Percentiles rank a stretch among this genome's conserved stretches.
Evolutionary conservation across 129 eudicot species (phyloP).

Genomic region (Calendula officinalis): DNA sequence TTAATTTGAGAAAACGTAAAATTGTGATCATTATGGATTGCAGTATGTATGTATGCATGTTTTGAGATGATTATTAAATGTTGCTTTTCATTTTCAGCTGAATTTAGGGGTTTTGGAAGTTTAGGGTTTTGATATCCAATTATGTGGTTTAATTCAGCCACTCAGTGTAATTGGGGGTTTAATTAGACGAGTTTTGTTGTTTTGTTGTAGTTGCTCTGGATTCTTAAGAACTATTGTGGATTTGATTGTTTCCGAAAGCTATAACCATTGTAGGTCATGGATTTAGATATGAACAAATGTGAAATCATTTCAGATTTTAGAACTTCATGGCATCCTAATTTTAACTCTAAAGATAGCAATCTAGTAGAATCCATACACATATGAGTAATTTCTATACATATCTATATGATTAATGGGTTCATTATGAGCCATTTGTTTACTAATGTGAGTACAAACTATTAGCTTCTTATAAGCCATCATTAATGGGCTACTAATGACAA

Average conservation of each 20-base stretch:
- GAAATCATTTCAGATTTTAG: neutral
- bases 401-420: slow-evolving; percentile 1
- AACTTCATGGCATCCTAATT: slow-evolving; percentile 3
- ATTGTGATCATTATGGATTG: slow-evolving; percentile 2
- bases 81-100: slow-evolving; percentile 1
- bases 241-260: slow-evolving; percentile 1
- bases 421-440: neutral
- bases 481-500: too few species aligned
- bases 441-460: too few species aligned
- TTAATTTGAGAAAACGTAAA: slow-evolving; percentile 10
- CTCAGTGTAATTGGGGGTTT: slow-evolving; percentile 11
- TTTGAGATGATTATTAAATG: slow-evolving; percentile 14
- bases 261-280: slow-evolving; percentile 1
- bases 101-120: slow-evolving; percentile 13
- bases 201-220: slow-evolving; percentile 9
- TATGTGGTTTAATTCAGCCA: slow-evolving; percentile 10
- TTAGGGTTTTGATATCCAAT: slow-evolving; percentile 15
- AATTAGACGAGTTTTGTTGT: slow-evolving; percentile 8
- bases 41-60: neutral
- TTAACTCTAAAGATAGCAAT: slow-evolving; percentile 16
- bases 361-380: neutral
- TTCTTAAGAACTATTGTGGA: slow-evolving; percentile 8
- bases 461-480: too few species aligned
- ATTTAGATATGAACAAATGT: slow-evolving; percentile 4
- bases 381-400: neutral